These are phyloP conservation scores for Kwoniella mangroviensis DNA, from an alignment of 768 basidiomycete genomes.

Conservation along the genomic window DNA sequence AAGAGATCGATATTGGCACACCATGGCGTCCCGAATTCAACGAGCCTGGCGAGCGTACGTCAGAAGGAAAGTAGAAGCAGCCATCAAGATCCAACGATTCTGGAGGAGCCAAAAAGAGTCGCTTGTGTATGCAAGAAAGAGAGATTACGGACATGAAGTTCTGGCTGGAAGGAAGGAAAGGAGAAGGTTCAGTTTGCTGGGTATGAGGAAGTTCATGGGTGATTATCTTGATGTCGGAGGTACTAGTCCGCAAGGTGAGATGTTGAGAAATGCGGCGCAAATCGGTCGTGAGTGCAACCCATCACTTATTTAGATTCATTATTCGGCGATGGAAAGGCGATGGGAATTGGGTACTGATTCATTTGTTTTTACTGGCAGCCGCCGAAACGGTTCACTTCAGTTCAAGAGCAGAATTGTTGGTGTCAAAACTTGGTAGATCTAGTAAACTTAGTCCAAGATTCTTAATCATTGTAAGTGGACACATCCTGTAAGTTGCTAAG, in stretches of 20 bases:
- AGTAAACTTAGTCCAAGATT: slow-evolving; percentile 91
- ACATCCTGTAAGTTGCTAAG: not conserved
- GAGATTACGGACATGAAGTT: slow-evolving; percentile 94
- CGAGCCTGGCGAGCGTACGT: slow-evolving; percentile 94
- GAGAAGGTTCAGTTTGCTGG: slow-evolving; percentile 86
- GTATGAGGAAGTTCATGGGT: slow-evolving; percentile 91
- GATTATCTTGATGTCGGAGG: slow-evolving; percentile 94
- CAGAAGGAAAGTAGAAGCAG: slow-evolving; percentile 93
- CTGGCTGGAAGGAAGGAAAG: slow-evolving; percentile 91
- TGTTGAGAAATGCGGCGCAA: slow-evolving; percentile 72
- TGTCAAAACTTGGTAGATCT: slow-evolving; percentile 82
- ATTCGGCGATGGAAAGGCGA: too few relatives aligned
- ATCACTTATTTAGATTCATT: too few relatives aligned
- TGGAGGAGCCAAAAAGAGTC: slow-evolving; percentile 98
- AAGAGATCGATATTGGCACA: slow-evolving; percentile 99
- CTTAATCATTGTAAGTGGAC: slow-evolving; percentile 75
- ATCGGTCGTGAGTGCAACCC: slow-evolving; percentile 67
- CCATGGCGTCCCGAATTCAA: slow-evolving; percentile 97
- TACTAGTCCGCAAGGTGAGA: slow-evolving; percentile 71
- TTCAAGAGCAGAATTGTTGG: slow-evolving; percentile 75
- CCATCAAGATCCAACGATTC: slow-evolving; percentile 91
- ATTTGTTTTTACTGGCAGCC: slow-evolving; percentile 51
- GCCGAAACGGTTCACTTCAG: slow-evolving; percentile 85
- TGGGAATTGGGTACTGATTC: too few relatives aligned
- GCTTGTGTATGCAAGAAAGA: slow-evolving; percentile 81